Percentiles rank a stretch among this genome's conserved stretches.
Evolutionary conservation across 2,329 filamentous ascomycete genomes (phyloP).

Genomic region (Mycosphaerella sp.): DNA sequence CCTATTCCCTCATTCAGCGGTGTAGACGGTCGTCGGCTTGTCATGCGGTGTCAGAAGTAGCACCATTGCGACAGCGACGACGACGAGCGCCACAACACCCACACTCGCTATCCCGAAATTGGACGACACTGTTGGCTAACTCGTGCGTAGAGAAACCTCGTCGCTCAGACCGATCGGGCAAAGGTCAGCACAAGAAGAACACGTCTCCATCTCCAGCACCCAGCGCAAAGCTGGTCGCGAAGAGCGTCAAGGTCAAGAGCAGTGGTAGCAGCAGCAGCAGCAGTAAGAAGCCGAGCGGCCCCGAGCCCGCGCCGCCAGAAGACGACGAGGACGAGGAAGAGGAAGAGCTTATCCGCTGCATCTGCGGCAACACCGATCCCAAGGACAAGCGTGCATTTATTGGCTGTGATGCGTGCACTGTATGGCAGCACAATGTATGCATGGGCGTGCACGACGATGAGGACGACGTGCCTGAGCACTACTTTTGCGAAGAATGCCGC

Average conservation of each 20-base stretch:
- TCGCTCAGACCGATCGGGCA: constrained; percentile 91
- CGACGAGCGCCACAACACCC: not conserved
- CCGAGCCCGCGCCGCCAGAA: constrained; percentile 30
- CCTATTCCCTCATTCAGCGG: not conserved
- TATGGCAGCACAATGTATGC: constrained; percentile 97
- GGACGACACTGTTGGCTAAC: constrained; percentile 9
- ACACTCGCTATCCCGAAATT: not conserved
- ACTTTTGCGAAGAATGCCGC: constrained; percentile 86
- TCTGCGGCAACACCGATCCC: constrained; percentile 83
- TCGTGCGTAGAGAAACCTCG: constrained; percentile 65
- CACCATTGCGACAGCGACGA: not conserved
- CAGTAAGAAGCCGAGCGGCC: constrained; percentile 40
- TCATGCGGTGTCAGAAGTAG: not conserved
- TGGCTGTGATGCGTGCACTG: constrained; percentile 83
- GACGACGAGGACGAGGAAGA: constrained; percentile 50
- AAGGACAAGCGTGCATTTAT: constrained; percentile 91
- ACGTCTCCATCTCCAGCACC: constrained; percentile 55
- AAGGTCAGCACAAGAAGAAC: constrained; percentile 90
- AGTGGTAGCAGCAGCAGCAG: not conserved
- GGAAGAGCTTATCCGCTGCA: constrained; percentile 70
- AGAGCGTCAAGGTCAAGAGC: constrained; percentile 32
- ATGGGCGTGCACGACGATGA: constrained; percentile 77
- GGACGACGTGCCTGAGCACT: constrained; percentile 70
- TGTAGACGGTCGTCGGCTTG: not conserved
- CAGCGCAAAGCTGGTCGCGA: constrained; percentile 22